Evolutionary conservation across 2,329 filamentous ascomycete species (phyloP).

Genomic region (Emergomyces africanus): DNA sequence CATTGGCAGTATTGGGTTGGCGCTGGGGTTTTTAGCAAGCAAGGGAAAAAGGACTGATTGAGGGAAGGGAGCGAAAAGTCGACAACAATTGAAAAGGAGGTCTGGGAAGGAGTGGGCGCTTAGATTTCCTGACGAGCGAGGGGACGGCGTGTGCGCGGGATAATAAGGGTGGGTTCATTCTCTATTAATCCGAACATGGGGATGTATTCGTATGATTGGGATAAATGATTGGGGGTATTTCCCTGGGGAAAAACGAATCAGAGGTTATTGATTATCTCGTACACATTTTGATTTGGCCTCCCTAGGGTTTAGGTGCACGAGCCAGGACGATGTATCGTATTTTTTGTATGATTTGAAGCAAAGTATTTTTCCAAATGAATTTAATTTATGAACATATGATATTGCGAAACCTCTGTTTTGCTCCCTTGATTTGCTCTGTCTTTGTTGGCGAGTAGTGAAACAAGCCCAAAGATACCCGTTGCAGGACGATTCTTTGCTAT

Average conservation of each 20-base stretch:
- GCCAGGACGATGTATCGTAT: background rate
- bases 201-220: background rate
- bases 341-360: background rate
- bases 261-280: background rate
- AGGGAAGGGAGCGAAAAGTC: background rate
- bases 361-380: background rate
- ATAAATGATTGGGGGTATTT: background rate
- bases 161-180: background rate
- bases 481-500: no score
- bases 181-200: background rate
- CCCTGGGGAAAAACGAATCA: background rate
- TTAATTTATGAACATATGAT: background rate
- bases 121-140: background rate
- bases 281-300: background rate
- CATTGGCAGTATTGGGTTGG: conserved; percentile 12
- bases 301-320: background rate
- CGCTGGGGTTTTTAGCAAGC: conserved; percentile 11
- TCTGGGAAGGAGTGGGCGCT: background rate
- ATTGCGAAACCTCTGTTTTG: background rate
- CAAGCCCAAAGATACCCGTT: no score
- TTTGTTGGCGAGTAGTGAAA: no score
- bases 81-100: background rate
- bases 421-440: no score
- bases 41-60: conserved; percentile 5
- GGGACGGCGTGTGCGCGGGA: background rate